Evolutionary conservation across 441 rosid genomes (phyloP).

Genomic region (Gossypium trilobum): DNA sequence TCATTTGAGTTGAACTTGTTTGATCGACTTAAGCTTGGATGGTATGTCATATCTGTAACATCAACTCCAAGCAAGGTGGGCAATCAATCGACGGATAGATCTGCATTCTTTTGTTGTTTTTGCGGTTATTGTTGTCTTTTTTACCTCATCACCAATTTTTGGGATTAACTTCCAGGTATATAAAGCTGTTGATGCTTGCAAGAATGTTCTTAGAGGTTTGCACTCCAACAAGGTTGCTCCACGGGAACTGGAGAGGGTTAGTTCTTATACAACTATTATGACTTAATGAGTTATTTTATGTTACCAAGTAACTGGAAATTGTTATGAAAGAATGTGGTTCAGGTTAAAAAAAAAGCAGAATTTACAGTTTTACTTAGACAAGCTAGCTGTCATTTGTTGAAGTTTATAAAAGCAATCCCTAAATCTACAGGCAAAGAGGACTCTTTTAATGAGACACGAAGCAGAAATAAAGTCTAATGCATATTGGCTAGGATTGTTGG

Average conservation of each 20-base stretch:
- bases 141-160: constrained; percentile 19
- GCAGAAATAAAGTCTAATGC: constrained; percentile 99
- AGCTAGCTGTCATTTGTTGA: neutral
- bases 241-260: constrained; percentile 93
- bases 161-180: constrained; percentile 47
- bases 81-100: constrained; percentile 13
- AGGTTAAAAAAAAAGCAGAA: neutral
- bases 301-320: constrained; percentile 1
- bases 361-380: too few relatives aligned
- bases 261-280: constrained; percentile 22
- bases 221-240: constrained; percentile 73
- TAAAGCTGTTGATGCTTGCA: constrained; percentile 96
- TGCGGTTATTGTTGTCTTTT: constrained; percentile 1
- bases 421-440: constrained; percentile 73
- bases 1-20: constrained; percentile 94
- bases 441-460: constrained; percentile 96
- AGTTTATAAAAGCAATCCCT: constrained; percentile 9
- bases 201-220: constrained; percentile 87
- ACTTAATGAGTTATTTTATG: neutral
- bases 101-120: constrained; percentile 7
- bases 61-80: constrained; percentile 91
- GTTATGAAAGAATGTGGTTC: neutral
- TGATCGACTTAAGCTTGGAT: constrained; percentile 91
- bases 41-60: constrained; percentile 98
- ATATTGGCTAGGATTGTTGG: constrained; percentile 96